A percentile compares a stretch with the other conserved stretches of the same genome.
Evolutionary conservation across 1,284 basidiomycete species (phyloP).

Genomic region (Ustilago esculenta): DNA sequence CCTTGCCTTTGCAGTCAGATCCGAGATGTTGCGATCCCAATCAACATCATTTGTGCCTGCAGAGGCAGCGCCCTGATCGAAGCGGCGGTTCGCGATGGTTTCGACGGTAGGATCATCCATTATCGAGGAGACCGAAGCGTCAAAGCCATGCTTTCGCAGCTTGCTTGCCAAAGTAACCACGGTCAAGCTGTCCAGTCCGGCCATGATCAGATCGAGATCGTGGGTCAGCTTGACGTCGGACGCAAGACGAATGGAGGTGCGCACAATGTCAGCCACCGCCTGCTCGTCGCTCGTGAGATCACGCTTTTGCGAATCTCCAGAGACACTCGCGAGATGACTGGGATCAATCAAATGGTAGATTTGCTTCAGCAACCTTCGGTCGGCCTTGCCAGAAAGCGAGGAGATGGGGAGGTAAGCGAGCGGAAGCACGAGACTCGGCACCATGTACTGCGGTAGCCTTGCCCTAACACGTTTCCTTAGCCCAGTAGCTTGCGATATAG

Average conservation of each 20-base stretch:
- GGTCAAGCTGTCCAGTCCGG: slow-evolving; percentile 59
- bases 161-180: slow-evolving; percentile 53
- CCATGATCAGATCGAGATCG: slow-evolving; percentile 44
- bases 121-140: slow-evolving; percentile 37
- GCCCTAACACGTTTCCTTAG: slow-evolving; percentile 30
- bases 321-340: not conserved
- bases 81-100: slow-evolving; percentile 26
- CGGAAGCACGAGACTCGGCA: slow-evolving; percentile 53
- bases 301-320: slow-evolving; percentile 6
- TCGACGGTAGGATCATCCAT: slow-evolving; percentile 51
- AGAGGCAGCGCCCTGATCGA: not conserved
- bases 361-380: slow-evolving; percentile 34
- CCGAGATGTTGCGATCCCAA: slow-evolving; percentile 12
- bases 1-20: slow-evolving; percentile 15
- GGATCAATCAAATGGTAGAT: slow-evolving; percentile 36
- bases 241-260: slow-evolving; percentile 14
- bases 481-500: not conserved
- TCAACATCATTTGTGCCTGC: not conserved
- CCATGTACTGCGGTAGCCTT: slow-evolving; percentile 58
- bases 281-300: slow-evolving; percentile 27
- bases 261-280: slow-evolving; percentile 31
- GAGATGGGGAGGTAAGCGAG: slow-evolving; percentile 52
- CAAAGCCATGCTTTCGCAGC: slow-evolving; percentile 36
- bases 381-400: slow-evolving; percentile 57
- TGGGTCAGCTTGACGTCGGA: slow-evolving; percentile 19